These are phyloP conservation scores for Bryum argenteum DNA, from an alignment of 225 moss, liverwort and hornwort genomes.

Conservation along the genomic window DNA sequence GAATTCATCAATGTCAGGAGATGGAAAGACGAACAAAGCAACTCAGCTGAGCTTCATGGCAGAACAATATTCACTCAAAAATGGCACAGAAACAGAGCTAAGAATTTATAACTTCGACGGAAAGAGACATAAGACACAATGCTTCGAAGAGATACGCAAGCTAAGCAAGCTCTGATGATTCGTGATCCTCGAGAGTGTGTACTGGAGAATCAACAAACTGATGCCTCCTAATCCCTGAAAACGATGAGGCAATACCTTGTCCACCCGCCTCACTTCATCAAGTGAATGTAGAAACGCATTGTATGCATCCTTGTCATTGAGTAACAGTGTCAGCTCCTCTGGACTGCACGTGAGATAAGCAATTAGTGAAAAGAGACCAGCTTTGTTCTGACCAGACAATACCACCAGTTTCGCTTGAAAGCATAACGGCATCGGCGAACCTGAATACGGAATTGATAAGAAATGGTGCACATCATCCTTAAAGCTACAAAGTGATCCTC, in stretches of 20 bases:
- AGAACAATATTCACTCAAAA: constrained; percentile 8
- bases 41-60: background rate
- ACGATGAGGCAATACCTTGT: too few relatives aligned
- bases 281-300: constrained; percentile 63
- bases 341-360: constrained; percentile 26
- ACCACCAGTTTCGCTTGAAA: background rate
- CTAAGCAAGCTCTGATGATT: constrained; percentile 5
- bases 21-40: background rate
- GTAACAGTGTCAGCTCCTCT: constrained; percentile 44
- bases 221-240: constrained; percentile 4
- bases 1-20: background rate
- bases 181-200: too few relatives aligned
- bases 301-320: constrained; percentile 68
- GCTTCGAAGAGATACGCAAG: background rate
- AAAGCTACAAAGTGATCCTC: too few relatives aligned
- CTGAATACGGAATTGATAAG: too few relatives aligned
- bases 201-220: constrained; percentile 3
- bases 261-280: constrained; percentile 72
- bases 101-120: constrained; percentile 2
- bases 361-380: background rate
- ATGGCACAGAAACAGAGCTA: background rate
- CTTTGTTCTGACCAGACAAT: background rate
- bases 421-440: background rate
- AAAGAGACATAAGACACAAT: background rate
- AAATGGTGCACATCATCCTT: background rate